Evolutionary conservation across 306 rosid species (phyloP).

Genomic region (Rosa rugosa): DNA sequence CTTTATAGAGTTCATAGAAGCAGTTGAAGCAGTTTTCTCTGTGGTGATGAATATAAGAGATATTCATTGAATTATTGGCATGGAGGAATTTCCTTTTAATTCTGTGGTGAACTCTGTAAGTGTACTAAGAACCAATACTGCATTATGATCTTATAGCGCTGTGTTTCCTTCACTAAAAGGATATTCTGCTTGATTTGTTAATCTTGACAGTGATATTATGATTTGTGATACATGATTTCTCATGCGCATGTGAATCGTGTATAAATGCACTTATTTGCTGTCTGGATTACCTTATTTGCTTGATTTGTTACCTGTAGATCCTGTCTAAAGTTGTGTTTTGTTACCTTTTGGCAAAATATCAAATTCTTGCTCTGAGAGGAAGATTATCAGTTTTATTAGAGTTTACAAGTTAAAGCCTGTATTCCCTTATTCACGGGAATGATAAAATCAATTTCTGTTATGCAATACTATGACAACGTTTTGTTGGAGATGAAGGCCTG

Average conservation of each 20-base stretch:
- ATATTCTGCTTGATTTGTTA: neutral
- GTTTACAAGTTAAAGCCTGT: neutral
- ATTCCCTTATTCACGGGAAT: neutral
- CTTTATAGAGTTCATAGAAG: constrained; percentile 4
- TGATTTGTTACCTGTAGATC: neutral
- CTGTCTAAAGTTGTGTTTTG: neutral
- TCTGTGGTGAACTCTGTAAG: constrained; percentile 10
- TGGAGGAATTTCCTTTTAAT: constrained; percentile 7
- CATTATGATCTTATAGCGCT: neutral
- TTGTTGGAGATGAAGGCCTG: neutral
- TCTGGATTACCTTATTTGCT: constrained; percentile 9
- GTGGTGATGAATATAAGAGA: neutral
- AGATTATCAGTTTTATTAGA: neutral
- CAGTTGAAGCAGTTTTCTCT: neutral
- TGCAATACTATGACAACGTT: neutral
- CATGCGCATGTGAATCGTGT: neutral
- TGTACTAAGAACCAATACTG: neutral
- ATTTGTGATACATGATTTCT: neutral
- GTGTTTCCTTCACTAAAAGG: neutral
- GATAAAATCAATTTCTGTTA: neutral
- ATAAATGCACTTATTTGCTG: neutral
- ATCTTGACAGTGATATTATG: neutral
- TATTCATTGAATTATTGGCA: neutral
- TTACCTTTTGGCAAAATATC: neutral
- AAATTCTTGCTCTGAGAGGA: neutral